A percentile compares a stretch with the other conserved stretches of the same genome.
Evolutionary conservation across 306 rosid genomes (phyloP).

Genomic region (Acmispon strigosus): DNA sequence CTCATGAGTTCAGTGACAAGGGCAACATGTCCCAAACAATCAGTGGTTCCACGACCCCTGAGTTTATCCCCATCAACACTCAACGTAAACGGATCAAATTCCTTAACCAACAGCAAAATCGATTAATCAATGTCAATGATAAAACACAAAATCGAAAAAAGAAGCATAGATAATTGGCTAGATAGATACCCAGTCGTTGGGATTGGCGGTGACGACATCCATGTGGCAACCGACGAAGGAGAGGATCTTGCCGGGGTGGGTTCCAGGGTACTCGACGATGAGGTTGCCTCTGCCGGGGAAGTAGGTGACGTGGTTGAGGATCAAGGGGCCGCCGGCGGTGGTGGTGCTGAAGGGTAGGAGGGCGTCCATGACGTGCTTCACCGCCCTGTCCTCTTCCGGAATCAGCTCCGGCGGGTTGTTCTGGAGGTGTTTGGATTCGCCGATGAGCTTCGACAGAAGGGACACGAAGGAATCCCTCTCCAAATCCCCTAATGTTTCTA

Average conservation of each 20-base stretch:
- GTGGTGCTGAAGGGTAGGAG: conserved; percentile 67
- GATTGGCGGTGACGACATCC: conserved; percentile 96
- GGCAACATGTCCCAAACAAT: conserved; percentile 93
- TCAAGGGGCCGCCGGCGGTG: conserved; percentile 72
- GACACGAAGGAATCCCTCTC: conserved; percentile 51
- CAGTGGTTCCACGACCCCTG: conserved; percentile 91
- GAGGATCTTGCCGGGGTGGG: conserved; percentile 57
- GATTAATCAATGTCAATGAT: not conserved
- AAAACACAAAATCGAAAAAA: not conserved
- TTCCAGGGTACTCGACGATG: conserved; percentile 81
- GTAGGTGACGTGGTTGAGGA: conserved; percentile 66
- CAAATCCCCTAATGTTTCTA: conserved; percentile 51
- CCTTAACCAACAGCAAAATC: conserved; percentile 34
- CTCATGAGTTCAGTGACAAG: conserved; percentile 76
- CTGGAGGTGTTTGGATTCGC: conserved; percentile 72
- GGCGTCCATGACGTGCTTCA: conserved; percentile 53
- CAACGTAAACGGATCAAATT: conserved; percentile 87
- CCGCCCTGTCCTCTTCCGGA: conserved; percentile 73
- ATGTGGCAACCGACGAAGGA: conserved; percentile 88
- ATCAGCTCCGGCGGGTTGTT: conserved; percentile 83
- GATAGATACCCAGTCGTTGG: conserved; percentile 65
- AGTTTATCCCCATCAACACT: conserved; percentile 85
- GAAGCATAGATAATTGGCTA: not conserved
- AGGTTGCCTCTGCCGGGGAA: conserved; percentile 70
- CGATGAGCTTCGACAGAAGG: conserved; percentile 69